Percentiles rank a stretch among this genome's conserved stretches.
These are phyloP conservation scores for Talaromyces sp. DNA, from an alignment of 2,329 filamentous ascomycete genomes.

Conservation along the genomic window DNA sequence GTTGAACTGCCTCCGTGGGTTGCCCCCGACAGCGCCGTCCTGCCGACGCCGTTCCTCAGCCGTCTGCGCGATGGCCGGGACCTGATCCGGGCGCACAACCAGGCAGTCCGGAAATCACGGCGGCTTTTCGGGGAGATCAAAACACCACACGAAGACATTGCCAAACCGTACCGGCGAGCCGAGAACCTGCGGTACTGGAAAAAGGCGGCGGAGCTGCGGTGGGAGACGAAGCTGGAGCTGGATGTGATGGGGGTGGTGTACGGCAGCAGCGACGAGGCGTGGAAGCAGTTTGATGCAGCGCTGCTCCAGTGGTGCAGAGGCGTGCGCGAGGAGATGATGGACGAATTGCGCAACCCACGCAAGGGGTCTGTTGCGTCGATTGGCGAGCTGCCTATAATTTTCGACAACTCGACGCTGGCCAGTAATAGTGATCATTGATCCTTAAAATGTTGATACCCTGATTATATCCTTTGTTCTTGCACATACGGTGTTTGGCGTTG, in stretches of 20 bases:
- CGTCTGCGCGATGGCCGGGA: constrained; percentile 71
- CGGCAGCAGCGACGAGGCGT: constrained; percentile 58
- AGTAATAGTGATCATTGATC: background rate
- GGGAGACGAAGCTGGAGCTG: constrained; percentile 77
- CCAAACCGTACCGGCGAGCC: constrained; percentile 86
- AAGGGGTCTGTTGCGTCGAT: constrained; percentile 19
- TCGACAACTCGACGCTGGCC: constrained; percentile 6
- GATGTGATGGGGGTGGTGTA: constrained; percentile 85
- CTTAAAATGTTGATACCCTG: background rate
- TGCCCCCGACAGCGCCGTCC: constrained; percentile 43
- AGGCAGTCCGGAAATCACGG: constrained; percentile 74
- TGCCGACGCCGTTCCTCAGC: constrained; percentile 63
- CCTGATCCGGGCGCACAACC: constrained; percentile 84
- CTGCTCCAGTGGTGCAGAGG: constrained; percentile 76
- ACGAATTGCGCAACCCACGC: constrained; percentile 54
- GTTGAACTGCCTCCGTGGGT: constrained; percentile 64
- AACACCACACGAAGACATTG: constrained; percentile 82
- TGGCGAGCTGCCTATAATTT: constrained; percentile 8
- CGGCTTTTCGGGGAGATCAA: constrained; percentile 86
- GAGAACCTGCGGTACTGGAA: constrained; percentile 95
- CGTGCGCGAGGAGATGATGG: constrained; percentile 75
- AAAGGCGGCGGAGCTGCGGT: constrained; percentile 90
- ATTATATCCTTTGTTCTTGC: background rate
- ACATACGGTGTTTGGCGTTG: background rate
- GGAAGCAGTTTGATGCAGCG: constrained; percentile 77